These are phyloP conservation scores for Herpetomonas samuelpessoai DNA, from an alignment of 208 protist genomes.

Conservation along the genomic window DNA sequence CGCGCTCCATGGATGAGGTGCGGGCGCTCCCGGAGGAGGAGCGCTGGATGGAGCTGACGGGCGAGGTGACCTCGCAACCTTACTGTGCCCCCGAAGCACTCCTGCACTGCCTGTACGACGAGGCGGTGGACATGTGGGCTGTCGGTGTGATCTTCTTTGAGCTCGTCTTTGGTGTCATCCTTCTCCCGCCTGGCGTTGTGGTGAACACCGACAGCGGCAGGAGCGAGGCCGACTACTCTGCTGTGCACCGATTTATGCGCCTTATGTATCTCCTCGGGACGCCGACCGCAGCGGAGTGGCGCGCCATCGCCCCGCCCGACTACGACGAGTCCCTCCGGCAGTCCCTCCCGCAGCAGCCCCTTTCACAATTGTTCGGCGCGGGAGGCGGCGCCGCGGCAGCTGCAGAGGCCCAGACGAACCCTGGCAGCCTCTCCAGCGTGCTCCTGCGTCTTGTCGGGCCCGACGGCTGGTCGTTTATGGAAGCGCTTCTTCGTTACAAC, in stretches of 20 bases:
- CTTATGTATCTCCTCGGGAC: slow-evolving; percentile 96
- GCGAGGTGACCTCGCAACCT: slow-evolving; percentile 92
- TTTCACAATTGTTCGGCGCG: slow-evolving; percentile 16
- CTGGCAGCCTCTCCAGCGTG: too few species aligned
- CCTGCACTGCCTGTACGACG: slow-evolving; percentile 57
- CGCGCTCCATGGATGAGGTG: slow-evolving; percentile 77
- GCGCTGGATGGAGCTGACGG: slow-evolving; percentile 36
- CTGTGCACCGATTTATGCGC: slow-evolving; percentile 92
- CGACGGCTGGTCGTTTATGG: too few species aligned
- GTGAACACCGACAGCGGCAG: slow-evolving; percentile 71
- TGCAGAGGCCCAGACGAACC: too few species aligned
- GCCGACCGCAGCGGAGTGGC: slow-evolving; percentile 92
- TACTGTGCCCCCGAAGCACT: slow-evolving; percentile 92
- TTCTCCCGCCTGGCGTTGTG: slow-evolving; percentile 95
- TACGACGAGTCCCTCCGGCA: slow-evolving; percentile 90
- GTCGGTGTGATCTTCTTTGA: slow-evolving; percentile 91
- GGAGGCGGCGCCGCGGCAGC: neutral
- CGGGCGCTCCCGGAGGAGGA: slow-evolving; percentile 96
- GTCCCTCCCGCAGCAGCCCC: slow-evolving; percentile 55
- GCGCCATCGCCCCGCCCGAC: slow-evolving; percentile 95
- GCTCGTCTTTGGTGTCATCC: slow-evolving; percentile 72
- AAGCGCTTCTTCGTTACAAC: slow-evolving; percentile 47
- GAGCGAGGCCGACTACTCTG: slow-evolving; percentile 50
- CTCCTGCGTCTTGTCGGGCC: too few species aligned
- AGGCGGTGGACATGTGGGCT: slow-evolving; percentile 88